These are phyloP conservation scores for Nepenthes alata DNA, from an alignment of 179 eudicot genomes.

Conservation along the genomic window DNA sequence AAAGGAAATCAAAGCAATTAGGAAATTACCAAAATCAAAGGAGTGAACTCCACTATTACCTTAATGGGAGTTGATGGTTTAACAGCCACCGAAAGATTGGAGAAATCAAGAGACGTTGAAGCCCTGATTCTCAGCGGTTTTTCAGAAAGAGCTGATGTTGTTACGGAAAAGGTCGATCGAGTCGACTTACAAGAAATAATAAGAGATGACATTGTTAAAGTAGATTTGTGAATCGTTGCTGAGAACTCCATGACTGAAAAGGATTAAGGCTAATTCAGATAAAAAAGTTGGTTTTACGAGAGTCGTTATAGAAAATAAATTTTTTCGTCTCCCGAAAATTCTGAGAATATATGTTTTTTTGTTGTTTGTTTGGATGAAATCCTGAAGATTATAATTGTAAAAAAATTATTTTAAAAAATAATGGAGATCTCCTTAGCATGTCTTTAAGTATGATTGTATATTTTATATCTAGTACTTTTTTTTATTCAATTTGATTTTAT, in stretches of 20 bases:
- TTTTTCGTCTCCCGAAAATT: no score
- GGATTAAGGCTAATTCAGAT: neutral
- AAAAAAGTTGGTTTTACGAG: neutral
- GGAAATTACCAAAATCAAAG: neutral
- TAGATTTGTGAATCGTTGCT: constrained; percentile 20
- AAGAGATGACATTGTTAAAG: constrained; percentile 20
- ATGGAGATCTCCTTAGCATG: no score
- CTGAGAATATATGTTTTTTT: no score
- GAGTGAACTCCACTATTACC: constrained; percentile 9
- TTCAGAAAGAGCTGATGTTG: constrained; percentile 9
- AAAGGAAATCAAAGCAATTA: constrained; percentile 4
- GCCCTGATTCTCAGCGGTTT: constrained; percentile 21
- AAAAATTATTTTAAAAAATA: no score
- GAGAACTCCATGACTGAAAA: constrained; percentile 29
- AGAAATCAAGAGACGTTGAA: constrained; percentile 34
- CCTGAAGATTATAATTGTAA: no score
- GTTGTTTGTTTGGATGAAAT: no score
- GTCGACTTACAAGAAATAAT: constrained; percentile 13
- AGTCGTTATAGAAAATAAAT: neutral
- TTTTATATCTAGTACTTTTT: no score
- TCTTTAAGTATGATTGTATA: no score
- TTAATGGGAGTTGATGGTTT: constrained; percentile 14
- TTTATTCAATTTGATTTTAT: no score
- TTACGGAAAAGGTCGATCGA: constrained; percentile 10
- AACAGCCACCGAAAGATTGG: constrained; percentile 19